Evolutionary conservation across 179 eudicot species (phyloP), one percentile per base, ranked within the genome.

Genomic region (Beta corolliflora): DNA sequence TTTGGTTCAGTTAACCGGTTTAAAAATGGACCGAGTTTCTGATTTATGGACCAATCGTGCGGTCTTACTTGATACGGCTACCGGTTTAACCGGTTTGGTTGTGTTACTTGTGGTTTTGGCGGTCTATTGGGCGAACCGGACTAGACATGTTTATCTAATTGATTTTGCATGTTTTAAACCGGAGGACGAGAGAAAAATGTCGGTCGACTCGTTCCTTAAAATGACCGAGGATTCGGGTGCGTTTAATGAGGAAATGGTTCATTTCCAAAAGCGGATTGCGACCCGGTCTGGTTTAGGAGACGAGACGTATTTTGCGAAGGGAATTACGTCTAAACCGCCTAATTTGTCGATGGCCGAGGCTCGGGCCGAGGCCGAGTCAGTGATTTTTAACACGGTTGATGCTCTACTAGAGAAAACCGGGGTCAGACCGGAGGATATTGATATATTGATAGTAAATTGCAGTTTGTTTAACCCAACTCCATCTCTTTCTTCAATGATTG

Each of bases 101-200:
- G 81, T 83, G 0, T 55, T 90, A 29, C 70, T 90, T 14, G 78
- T 91, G 44, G 74, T 89, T 10, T 13, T 90, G 2, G 93, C 86
- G 48, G 71, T 91, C 1, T 91, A 90, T 85, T 86, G 88, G 89
- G 90, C 87, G 16, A 90, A 81, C 67, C 78, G 88, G 15, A 87
- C 92, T 36, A 75, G 80, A 36, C 93, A 93, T 16, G 82, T 91
- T 53, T 94, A 92, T 75, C 83, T 92, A 9, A 89, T 94, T 3
- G 97, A 94, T 83, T 94, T 92, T 63, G 89, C 98, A 5, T 91
- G 97, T 50, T 88, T 90, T 82, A 90, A 91, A 78, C 97, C 98
- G 1, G 91, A 88, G 14, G 90, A 90, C 13, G 90, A 83, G 5
- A 78, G 91, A 0, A 94, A 92, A 79, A 58, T 89, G 71, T 88